Conservation (phyloP, 2,329 filamentous ascomycete species). For the Colletotrichum sublineola region DNA sequence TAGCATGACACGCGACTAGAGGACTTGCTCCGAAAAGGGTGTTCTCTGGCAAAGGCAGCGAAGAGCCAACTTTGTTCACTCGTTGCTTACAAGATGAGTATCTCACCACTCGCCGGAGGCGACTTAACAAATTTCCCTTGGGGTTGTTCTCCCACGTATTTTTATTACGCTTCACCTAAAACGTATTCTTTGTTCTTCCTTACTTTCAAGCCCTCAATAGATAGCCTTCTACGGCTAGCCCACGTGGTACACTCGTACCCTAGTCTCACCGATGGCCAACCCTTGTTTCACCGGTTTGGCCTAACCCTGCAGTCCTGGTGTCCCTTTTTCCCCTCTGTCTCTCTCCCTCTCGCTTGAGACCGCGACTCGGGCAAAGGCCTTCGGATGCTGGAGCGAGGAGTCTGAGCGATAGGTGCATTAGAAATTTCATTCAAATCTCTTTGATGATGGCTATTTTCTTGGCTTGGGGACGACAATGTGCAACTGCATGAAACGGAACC, state of each 20-base stretch:
- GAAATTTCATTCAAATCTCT: not conserved
- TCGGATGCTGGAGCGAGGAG: not conserved
- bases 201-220: not conserved
- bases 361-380: not conserved
- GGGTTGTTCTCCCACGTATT: not conserved
- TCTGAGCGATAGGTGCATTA: constrained; percentile 6
- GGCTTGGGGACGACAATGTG: constrained; percentile 13
- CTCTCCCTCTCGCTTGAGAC: not conserved
- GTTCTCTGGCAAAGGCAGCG: not conserved
- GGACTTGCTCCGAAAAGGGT: constrained; percentile 4
- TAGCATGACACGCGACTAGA: constrained; percentile 8
- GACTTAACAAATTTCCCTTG: constrained; percentile 11
- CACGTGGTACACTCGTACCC: constrained; percentile 24
- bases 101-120: constrained; percentile 5
- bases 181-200: not conserved
- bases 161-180: not conserved
- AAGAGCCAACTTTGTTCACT: constrained; percentile 13
- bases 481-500: constrained; percentile 9
- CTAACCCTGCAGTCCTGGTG: constrained; percentile 17
- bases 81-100: constrained; percentile 1
- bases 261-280: constrained; percentile 36
- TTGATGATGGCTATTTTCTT: not conserved
- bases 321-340: not conserved
- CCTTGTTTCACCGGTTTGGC: constrained; percentile 32
- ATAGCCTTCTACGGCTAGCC: constrained; percentile 18